Evolutionary conservation across 2,329 filamentous ascomycete genomes (phyloP).

Genomic region (Diaporthe vaccinii): DNA sequence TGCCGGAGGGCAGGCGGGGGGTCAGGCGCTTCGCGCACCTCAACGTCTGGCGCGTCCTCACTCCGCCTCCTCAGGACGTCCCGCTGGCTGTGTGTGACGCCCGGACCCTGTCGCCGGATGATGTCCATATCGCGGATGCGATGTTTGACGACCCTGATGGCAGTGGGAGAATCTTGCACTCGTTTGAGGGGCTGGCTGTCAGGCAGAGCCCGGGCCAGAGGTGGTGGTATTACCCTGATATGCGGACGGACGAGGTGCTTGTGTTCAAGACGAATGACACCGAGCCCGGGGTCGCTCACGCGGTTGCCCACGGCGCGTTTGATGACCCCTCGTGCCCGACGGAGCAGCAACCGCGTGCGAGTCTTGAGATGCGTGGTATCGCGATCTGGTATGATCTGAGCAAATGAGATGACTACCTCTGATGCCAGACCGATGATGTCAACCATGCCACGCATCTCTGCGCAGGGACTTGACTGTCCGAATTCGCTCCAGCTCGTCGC

Average conservation of each 20-base stretch:
- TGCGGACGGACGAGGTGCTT: slow-evolving; percentile 20
- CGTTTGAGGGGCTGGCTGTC: slow-evolving; percentile 10
- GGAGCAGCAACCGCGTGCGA: neutral
- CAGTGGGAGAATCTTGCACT: neutral
- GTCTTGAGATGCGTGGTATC: slow-evolving; percentile 51
- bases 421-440: no score
- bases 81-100: slow-evolving; percentile 5
- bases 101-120: neutral
- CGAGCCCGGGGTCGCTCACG: neutral
- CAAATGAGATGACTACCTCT: no score
- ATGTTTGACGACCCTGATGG: slow-evolving; percentile 3
- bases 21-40: neutral
- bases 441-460: neutral
- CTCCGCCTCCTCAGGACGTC: slow-evolving; percentile 7
- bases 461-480: no score
- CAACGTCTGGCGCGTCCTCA: slow-evolving; percentile 18
- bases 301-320: slow-evolving; percentile 17
- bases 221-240: slow-evolving; percentile 9
- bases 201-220: neutral
- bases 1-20: neutral
- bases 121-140: neutral
- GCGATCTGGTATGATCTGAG: neutral
- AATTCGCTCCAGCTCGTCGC: neutral
- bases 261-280: slow-evolving; percentile 24
- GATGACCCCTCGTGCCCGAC: slow-evolving; percentile 4